phyloP scores from a whole-genome alignment of 306 rosid genomes.

The Quercus bicolor region DNA sequence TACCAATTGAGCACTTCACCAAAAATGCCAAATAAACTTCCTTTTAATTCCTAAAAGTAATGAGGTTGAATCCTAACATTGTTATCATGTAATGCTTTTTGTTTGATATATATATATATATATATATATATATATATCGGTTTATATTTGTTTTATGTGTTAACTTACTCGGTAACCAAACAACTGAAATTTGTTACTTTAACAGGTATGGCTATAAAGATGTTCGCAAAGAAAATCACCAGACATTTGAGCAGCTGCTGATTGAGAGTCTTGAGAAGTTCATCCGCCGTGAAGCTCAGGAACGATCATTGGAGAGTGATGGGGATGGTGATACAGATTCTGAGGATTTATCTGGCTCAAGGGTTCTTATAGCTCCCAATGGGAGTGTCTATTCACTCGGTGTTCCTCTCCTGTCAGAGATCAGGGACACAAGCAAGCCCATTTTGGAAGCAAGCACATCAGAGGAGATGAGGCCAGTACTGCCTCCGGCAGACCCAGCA shows the following conservation, averaged over 20 bases:
- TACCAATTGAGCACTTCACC: neutral
- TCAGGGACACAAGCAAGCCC: constrained; percentile 35
- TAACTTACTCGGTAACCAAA: neutral
- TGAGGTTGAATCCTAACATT: neutral
- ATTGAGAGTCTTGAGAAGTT: constrained; percentile 96
- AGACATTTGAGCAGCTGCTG: constrained; percentile 88
- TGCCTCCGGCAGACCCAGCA: constrained; percentile 39
- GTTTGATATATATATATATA: neutral
- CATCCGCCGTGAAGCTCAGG: constrained; percentile 92
- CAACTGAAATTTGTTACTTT: neutral
- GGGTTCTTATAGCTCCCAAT: constrained; percentile 81
- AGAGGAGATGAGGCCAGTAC: constrained; percentile 35
- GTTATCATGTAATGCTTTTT: neutral
- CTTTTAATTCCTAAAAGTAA: neutral
- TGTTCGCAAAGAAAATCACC: constrained; percentile 93
- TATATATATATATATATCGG: neutral
- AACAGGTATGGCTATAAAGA: constrained; percentile 93
- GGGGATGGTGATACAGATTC: constrained; percentile 71
- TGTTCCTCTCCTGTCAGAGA: constrained; percentile 74
- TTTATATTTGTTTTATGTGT: neutral
- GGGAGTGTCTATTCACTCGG: constrained; percentile 91
- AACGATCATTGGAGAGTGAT: constrained; percentile 81
- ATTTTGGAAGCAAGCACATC: constrained; percentile 59
- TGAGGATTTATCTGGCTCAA: constrained; percentile 44
- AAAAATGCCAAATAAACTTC: neutral